phyloP scores from a whole-genome alignment of 805 yeast genomes.

The Sungouiozyma ichnusensis region DNA sequence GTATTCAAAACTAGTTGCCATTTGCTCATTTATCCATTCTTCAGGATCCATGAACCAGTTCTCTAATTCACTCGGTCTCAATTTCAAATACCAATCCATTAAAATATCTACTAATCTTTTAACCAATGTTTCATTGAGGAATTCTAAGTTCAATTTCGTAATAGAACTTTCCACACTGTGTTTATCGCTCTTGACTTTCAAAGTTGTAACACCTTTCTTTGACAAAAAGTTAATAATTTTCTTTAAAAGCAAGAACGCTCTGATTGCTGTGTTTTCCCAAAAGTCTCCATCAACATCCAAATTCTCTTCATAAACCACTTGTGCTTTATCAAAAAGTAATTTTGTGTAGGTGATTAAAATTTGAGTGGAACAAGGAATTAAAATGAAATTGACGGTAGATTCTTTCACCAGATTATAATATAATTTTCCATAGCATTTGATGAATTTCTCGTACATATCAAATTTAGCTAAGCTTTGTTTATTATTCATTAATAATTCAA shows the following conservation, averaged over 20 bases:
- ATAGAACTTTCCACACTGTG: constrained; percentile 52
- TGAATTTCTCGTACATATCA: constrained; percentile 50
- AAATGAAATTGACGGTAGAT: constrained; percentile 61
- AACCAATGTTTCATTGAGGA: constrained; percentile 49
- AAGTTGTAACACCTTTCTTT: constrained; percentile 56
- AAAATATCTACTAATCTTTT: constrained; percentile 53
- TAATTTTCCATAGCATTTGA: constrained; percentile 66
- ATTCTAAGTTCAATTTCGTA: constrained; percentile 37
- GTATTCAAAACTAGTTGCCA: constrained; percentile 67
- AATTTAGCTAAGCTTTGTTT: constrained; percentile 38
- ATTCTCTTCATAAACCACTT: constrained; percentile 46
- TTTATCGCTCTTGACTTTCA: constrained; percentile 56
- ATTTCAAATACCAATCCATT: constrained; percentile 61
- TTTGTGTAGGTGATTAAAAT: constrained; percentile 53
- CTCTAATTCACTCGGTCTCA: constrained; percentile 68
- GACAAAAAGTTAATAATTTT: constrained; percentile 49
- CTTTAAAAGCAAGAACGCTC: constrained; percentile 54
- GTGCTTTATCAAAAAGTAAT: constrained; percentile 53
- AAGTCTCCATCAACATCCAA: constrained; percentile 43
- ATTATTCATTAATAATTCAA: constrained; percentile 43
- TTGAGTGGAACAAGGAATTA: constrained; percentile 52
- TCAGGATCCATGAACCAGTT: constrained; percentile 83
- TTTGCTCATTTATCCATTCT: constrained; percentile 82
- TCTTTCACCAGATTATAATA: constrained; percentile 47
- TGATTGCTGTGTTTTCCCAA: constrained; percentile 68